These are phyloP conservation scores for Stemphylium lycopersici DNA, from an alignment of 2,329 filamentous ascomycete species.

Conservation along the genomic window DNA sequence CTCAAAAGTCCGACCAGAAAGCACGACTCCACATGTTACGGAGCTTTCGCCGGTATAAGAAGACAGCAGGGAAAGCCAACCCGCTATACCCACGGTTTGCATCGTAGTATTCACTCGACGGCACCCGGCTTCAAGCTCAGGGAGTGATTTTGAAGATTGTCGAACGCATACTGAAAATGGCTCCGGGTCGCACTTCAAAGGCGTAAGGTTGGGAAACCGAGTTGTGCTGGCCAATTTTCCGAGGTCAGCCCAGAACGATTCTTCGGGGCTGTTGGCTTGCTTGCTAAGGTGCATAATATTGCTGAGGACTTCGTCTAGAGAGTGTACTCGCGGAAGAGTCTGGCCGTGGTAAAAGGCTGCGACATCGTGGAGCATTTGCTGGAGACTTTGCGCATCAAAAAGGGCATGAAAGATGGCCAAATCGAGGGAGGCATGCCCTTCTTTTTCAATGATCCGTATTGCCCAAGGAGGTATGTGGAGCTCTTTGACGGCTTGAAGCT, in stretches of 20 bases:
- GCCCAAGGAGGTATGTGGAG: constrained; percentile 69
- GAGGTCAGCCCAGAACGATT: constrained; percentile 68
- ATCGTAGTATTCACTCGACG: constrained; percentile 68
- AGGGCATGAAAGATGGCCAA: constrained; percentile 77
- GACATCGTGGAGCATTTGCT: constrained; percentile 68
- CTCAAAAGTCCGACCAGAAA: constrained; percentile 73
- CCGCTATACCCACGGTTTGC: constrained; percentile 75
- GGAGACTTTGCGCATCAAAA: constrained; percentile 81
- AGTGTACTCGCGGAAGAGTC: constrained; percentile 24
- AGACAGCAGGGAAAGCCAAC: constrained; percentile 77
- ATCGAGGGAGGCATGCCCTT: constrained; percentile 43
- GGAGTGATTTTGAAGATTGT: constrained; percentile 50
- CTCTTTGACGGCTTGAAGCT: constrained; percentile 46
- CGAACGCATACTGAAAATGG: constrained; percentile 47
- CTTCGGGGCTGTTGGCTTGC: constrained; percentile 34
- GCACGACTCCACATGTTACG: constrained; percentile 79
- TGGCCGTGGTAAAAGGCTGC: constrained; percentile 45
- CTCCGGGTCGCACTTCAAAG: constrained; percentile 55
- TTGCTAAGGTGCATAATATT: constrained; percentile 52
- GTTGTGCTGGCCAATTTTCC: constrained; percentile 64
- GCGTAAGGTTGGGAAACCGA: constrained; percentile 77
- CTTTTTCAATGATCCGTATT: constrained; percentile 55
- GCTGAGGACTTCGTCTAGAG: constrained; percentile 53
- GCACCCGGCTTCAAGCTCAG: constrained; percentile 62
- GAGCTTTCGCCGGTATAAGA: constrained; percentile 76